These are phyloP conservation scores for Penicillium carneum DNA, from an alignment of 2,329 filamentous ascomycete genomes.

Conservation along the genomic window DNA sequence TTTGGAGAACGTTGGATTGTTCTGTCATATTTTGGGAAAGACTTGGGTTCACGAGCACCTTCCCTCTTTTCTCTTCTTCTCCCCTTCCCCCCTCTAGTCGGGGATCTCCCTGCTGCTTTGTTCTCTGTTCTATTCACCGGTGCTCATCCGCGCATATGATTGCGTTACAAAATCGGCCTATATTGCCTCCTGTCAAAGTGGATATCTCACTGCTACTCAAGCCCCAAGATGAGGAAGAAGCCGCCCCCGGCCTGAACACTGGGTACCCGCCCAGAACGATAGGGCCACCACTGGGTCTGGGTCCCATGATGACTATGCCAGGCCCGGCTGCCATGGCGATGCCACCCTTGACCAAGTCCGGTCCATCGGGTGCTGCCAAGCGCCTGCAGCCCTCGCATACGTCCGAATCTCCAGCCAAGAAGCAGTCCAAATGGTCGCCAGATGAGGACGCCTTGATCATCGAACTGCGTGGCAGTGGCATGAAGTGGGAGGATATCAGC, in stretches of 20 bases:
- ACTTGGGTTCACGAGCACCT: constrained; percentile 12
- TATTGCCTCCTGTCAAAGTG: constrained; percentile 71
- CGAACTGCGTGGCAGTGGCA: constrained; percentile 83
- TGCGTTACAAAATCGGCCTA: constrained; percentile 51
- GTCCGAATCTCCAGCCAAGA: constrained; percentile 76
- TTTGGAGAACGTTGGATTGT: neutral
- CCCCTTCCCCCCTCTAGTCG: constrained; percentile 1
- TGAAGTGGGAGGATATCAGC: constrained; percentile 99
- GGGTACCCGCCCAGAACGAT: constrained; percentile 43
- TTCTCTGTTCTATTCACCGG: constrained; percentile 2
- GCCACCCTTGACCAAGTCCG: constrained; percentile 41
- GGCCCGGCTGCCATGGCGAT: constrained; percentile 35
- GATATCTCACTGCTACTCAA: constrained; percentile 93
- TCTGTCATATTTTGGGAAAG: constrained; percentile 7
- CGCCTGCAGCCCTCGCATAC: constrained; percentile 58
- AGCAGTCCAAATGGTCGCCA: constrained; percentile 94
- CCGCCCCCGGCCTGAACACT: constrained; percentile 40
- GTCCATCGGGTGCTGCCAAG: constrained; percentile 45
- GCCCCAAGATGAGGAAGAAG: constrained; percentile 57
- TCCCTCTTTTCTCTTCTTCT: constrained; percentile 10
- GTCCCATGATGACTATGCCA: constrained; percentile 33
- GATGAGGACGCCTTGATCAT: constrained; percentile 95
- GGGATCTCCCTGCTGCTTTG: neutral
- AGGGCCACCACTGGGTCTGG: constrained; percentile 37
- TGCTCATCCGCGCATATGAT: constrained; percentile 50